Evolutionary conservation across 805 yeast species (phyloP).

Genomic region (Myxozyma nipponensis): DNA sequence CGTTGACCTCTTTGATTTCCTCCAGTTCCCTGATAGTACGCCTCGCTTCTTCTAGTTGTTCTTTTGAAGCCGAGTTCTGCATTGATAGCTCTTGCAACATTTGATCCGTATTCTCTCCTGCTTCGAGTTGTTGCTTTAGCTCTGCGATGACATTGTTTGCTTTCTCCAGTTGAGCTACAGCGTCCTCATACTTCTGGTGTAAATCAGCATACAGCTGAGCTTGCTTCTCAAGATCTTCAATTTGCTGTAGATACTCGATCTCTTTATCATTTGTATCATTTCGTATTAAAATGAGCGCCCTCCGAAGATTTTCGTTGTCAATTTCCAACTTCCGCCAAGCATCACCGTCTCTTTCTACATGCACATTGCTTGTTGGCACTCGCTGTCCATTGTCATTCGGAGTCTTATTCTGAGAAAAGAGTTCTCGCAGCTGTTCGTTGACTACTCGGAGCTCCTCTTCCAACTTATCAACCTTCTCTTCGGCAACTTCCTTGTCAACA

Average conservation of each 20-base stretch:
- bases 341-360: background rate
- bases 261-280: slow-evolving; percentile 31
- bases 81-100: slow-evolving; percentile 40
- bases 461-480: slow-evolving; percentile 34
- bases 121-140: slow-evolving; percentile 36
- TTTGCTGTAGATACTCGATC: slow-evolving; percentile 19
- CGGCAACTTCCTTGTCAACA: slow-evolving; percentile 40
- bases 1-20: slow-evolving; percentile 51
- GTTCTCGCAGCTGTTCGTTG: slow-evolving; percentile 1
- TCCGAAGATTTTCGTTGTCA: slow-evolving; percentile 44
- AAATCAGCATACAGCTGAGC: slow-evolving; percentile 5
- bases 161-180: slow-evolving; percentile 6
- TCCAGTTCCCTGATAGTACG: slow-evolving; percentile 48
- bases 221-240: slow-evolving; percentile 25
- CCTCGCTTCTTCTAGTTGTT: slow-evolving; percentile 40
- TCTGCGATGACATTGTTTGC: slow-evolving; percentile 18
- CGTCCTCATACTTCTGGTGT: slow-evolving; percentile 10
- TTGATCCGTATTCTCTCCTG: slow-evolving; percentile 37
- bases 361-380: no score
- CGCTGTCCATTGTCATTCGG: no score
- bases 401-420: background rate
- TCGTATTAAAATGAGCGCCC: slow-evolving; percentile 42
- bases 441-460: slow-evolving; percentile 28
- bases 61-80: slow-evolving; percentile 40
- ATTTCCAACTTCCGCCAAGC: slow-evolving; percentile 23